These are phyloP conservation scores for Ailanthus altissimus DNA, from an alignment of 345 rosid species.

Conservation along the genomic window DNA sequence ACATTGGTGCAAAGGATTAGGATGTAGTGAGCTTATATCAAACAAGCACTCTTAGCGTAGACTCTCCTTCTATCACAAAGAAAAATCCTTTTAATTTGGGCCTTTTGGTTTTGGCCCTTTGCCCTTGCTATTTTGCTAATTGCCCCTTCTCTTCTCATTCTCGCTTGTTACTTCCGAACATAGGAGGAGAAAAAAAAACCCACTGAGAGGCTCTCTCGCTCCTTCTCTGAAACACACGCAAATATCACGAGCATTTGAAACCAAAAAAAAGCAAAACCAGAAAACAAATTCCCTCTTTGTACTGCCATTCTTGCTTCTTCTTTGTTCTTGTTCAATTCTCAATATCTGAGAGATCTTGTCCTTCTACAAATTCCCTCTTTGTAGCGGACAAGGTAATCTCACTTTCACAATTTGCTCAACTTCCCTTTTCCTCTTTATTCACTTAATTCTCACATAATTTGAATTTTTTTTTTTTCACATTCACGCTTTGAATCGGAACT, in stretches of 20 bases:
- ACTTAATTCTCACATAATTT: background rate
- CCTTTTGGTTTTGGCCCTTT: too few relatives aligned
- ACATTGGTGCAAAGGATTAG: too few relatives aligned
- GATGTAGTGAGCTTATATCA: too few relatives aligned
- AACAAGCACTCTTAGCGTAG: too few relatives aligned
- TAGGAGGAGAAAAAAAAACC: background rate
- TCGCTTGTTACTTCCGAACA: slow-evolving; percentile 39
- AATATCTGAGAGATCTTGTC: slow-evolving; percentile 32
- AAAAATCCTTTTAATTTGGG: too few relatives aligned
- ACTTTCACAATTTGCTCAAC: background rate
- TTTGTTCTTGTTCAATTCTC: background rate
- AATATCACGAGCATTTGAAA: background rate
- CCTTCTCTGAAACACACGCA: background rate
- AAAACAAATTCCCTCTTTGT: too few relatives aligned
- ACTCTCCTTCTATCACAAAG: too few relatives aligned
- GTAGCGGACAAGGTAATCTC: slow-evolving; percentile 49
- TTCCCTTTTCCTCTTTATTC: background rate
- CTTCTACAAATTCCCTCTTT: slow-evolving; percentile 39
- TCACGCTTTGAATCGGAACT: slow-evolving; percentile 22
- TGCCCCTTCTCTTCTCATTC: too few relatives aligned
- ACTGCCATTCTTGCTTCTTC: too few relatives aligned
- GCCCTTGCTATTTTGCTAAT: too few relatives aligned
- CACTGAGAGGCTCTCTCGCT: background rate
- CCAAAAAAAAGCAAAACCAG: background rate
- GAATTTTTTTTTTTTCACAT: background rate